phyloP scores from a whole-genome alignment of 1,284 basidiomycete species.

The Ceratobasidium sp. region DNA sequence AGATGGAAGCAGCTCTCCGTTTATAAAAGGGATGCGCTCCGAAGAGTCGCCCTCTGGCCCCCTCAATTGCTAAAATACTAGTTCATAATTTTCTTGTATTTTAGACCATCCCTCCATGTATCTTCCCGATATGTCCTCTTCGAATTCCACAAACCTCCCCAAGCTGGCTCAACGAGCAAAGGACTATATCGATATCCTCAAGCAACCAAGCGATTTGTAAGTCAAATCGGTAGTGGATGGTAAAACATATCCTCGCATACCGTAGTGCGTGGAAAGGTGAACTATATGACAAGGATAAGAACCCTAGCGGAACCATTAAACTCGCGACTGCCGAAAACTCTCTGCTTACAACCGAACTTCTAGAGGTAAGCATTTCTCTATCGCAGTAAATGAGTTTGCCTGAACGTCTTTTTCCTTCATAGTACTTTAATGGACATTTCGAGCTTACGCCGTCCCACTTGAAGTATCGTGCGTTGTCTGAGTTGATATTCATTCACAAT shows the following conservation, averaged over 20 bases:
- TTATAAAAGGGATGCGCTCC: neutral
- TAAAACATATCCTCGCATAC: too few relatives aligned
- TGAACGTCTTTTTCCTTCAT: too few relatives aligned
- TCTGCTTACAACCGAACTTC: constrained; percentile 7
- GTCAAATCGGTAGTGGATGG: neutral
- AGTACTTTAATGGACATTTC: constrained; percentile 34
- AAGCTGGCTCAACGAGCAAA: neutral
- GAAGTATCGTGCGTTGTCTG: constrained; percentile 23
- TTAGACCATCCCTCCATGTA: too few relatives aligned
- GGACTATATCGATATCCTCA: neutral
- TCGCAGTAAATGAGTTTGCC: too few relatives aligned
- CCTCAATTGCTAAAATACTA: too few relatives aligned
- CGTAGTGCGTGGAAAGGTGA: constrained; percentile 6
- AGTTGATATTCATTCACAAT: neutral
- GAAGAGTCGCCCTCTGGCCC: too few relatives aligned
- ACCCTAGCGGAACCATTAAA: constrained; percentile 18
- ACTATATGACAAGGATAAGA: constrained; percentile 22
- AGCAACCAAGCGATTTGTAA: neutral
- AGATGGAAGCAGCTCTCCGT: neutral
- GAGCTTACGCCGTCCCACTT: constrained; percentile 11
- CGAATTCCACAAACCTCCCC: too few relatives aligned
- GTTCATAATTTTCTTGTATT: too few relatives aligned
- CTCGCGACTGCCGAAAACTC: constrained; percentile 26
- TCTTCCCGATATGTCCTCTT: too few relatives aligned
- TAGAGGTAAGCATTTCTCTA: constrained; percentile 19